These are phyloP conservation scores for Jaenimonas drosophilae DNA, from an alignment of 208 protist genomes.

Conservation along the genomic window DNA sequence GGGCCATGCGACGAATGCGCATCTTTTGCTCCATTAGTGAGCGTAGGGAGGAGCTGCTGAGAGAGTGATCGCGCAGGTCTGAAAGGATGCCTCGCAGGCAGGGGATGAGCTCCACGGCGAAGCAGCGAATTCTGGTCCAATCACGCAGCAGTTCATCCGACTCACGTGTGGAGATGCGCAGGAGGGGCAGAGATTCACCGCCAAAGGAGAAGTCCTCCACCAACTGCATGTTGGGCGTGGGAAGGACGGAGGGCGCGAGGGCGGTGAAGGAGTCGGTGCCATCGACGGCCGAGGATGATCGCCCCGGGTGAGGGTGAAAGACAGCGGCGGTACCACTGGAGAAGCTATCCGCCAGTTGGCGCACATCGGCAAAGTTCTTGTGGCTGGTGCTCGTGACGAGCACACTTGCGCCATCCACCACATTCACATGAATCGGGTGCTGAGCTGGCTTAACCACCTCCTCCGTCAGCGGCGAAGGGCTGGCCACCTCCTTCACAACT, in stretches of 20 bases:
- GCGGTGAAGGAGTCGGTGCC: neutral
- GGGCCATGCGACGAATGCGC: slow-evolving; percentile 7
- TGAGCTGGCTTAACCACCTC: neutral
- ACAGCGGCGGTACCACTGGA: too few species aligned
- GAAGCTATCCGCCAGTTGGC: too few species aligned
- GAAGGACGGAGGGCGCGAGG: neutral
- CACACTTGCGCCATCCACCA: neutral
- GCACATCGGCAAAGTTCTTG: neutral
- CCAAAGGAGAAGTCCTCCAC: slow-evolving; percentile 16
- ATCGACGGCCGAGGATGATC: too few species aligned
- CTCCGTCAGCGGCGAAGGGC: neutral
- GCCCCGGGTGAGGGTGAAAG: too few species aligned
- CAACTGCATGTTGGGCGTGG: neutral
- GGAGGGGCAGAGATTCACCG: slow-evolving; percentile 5
- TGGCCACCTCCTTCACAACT: neutral
- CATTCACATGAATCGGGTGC: neutral
- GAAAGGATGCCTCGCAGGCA: slow-evolving; percentile 12
- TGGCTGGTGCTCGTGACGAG: neutral
- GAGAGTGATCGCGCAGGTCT: slow-evolving; percentile 11
- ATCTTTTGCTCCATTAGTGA: slow-evolving; percentile 7
- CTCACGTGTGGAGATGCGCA: neutral
- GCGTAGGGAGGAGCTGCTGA: neutral
- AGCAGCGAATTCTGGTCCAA: slow-evolving; percentile 25
- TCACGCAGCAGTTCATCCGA: slow-evolving; percentile 12
- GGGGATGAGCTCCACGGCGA: slow-evolving; percentile 18